phyloP scores from a whole-genome alignment of 768 basidiomycete species.

The Panellus pusillus region DNA sequence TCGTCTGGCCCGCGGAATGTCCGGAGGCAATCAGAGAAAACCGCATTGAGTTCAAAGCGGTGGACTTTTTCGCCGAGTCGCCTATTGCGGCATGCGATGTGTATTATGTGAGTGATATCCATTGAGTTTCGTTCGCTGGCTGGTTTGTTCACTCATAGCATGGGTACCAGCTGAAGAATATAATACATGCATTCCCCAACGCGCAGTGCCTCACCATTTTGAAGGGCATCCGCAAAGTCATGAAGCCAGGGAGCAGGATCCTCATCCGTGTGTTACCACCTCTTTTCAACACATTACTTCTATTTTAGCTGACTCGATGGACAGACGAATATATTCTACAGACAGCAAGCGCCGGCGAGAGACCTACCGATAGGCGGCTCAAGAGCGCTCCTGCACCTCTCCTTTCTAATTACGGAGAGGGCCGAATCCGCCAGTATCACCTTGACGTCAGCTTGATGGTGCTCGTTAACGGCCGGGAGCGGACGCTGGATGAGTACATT shows the following conservation, averaged over 20 bases:
- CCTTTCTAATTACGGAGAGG: slow-evolving; percentile 14
- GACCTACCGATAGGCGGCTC: slow-evolving; percentile 1
- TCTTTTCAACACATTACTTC: neutral
- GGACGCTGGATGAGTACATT: slow-evolving; percentile 19
- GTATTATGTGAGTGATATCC: slow-evolving; percentile 37
- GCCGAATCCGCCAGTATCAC: slow-evolving; percentile 15
- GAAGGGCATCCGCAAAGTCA: slow-evolving; percentile 14
- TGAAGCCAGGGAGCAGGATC: slow-evolving; percentile 18
- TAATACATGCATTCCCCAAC: slow-evolving; percentile 13
- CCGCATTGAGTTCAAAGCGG: slow-evolving; percentile 35
- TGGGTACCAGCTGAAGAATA: slow-evolving; percentile 10
- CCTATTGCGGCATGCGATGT: slow-evolving; percentile 38
- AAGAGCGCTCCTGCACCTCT: slow-evolving; percentile 15
- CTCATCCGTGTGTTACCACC: slow-evolving; percentile 12
- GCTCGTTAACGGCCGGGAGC: slow-evolving; percentile 15
- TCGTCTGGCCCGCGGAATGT: slow-evolving; percentile 31
- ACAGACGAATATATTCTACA: slow-evolving; percentile 19
- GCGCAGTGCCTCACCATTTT: slow-evolving; percentile 11
- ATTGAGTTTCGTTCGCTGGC: neutral
- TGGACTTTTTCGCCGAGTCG: slow-evolving; percentile 40
- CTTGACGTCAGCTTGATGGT: slow-evolving; percentile 20
- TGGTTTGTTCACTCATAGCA: neutral
- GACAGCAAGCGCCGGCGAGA: neutral
- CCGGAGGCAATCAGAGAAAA: slow-evolving; percentile 37
- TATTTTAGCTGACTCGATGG: neutral